These are phyloP conservation scores for Talaromyces adpressus DNA, from an alignment of 495 filamentous ascomycete genomes.

Conservation along the genomic window DNA sequence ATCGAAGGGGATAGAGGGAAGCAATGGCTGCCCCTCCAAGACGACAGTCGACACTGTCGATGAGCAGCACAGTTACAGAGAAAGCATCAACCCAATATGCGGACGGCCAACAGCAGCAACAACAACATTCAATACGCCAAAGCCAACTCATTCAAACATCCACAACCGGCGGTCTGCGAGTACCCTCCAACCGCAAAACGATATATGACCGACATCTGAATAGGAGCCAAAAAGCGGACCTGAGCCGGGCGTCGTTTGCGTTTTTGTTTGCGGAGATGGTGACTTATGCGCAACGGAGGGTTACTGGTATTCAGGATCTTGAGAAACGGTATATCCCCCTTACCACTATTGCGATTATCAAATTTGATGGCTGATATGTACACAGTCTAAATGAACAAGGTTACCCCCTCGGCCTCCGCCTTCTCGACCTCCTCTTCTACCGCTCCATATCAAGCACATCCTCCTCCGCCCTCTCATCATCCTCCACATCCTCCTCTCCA, in stretches of 20 bases:
- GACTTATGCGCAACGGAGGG: constrained; percentile 81
- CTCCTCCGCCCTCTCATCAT: constrained; percentile 78
- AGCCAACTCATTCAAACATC: constrained; percentile 26
- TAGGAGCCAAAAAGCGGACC: constrained; percentile 75
- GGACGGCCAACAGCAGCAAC: not conserved
- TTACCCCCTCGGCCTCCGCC: constrained; percentile 87
- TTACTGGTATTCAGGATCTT: constrained; percentile 86
- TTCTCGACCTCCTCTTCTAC: constrained; percentile 91
- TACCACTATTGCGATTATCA: not conserved
- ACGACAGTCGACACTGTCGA: constrained; percentile 5
- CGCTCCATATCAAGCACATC: constrained; percentile 47
- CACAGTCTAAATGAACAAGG: constrained; percentile 84
- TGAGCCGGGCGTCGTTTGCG: constrained; percentile 88
- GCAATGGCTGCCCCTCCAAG: constrained; percentile 7
- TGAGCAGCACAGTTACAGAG: constrained; percentile 2
- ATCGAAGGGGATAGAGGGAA: not conserved
- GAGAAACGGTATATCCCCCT: constrained; percentile 67
- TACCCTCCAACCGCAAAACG: constrained; percentile 91
- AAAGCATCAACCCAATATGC: constrained; percentile 4
- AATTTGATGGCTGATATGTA: not conserved
- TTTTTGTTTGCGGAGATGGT: constrained; percentile 98
- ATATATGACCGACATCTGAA: constrained; percentile 97
- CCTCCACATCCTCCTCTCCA: constrained; percentile 56
- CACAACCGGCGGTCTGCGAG: constrained; percentile 63
- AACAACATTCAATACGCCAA: constrained; percentile 17